Conservation (phyloP, 352 stramenopile species). For the Globisporangium canariense region DNA sequence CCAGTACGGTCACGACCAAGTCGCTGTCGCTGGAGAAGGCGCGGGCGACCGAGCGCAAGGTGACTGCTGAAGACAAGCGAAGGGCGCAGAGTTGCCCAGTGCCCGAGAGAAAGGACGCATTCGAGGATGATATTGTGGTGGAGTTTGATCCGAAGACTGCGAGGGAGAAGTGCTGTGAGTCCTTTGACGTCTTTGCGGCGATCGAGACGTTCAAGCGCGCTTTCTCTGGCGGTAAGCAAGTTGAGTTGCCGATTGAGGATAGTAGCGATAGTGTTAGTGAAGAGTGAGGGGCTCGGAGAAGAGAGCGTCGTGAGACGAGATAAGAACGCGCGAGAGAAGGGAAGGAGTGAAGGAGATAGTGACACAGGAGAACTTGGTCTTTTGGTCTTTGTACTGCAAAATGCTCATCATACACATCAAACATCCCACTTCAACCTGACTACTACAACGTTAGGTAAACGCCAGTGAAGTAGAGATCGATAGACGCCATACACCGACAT, state of each 20-base stretch:
- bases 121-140: conserved; percentile 9
- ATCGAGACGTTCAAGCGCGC: conserved; percentile 2
- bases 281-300: no score
- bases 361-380: no score
- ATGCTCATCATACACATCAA: not conserved
- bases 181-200: conserved; percentile 6
- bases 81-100: not conserved
- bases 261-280: not conserved
- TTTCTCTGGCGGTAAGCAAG: not conserved
- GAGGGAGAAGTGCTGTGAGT: not conserved
- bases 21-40: conserved; percentile 8
- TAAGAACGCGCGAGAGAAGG: not conserved
- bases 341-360: not conserved
- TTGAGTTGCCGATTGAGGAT: not conserved
- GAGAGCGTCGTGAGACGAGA: not conserved
- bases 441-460: not conserved
- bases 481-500: not conserved
- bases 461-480: not conserved
- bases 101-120: conserved; percentile 4
- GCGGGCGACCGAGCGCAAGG: not conserved
- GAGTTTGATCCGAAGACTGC: conserved; percentile 5
- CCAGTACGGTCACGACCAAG: not conserved
- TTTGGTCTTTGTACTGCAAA: not conserved
- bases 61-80: not conserved
- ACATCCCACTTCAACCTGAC: not conserved